Conservation (phyloP, 164 flowering plant genomes). For the Magnolia sinica region DNA sequence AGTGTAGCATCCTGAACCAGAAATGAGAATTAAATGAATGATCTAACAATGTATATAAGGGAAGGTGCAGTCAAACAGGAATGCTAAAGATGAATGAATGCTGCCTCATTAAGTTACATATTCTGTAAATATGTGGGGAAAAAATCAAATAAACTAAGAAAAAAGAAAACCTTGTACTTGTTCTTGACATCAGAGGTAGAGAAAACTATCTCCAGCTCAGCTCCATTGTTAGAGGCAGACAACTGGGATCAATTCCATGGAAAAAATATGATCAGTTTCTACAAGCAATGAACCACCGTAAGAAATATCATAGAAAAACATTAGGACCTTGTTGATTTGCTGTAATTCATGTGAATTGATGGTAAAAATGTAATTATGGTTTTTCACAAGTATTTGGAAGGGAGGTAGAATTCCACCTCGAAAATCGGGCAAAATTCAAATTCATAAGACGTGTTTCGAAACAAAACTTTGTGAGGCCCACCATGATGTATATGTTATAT, state of each 20-base stretch:
- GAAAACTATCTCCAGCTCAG: conserved; percentile 36
- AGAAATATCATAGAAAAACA: not conserved
- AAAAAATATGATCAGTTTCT: conserved; percentile 1
- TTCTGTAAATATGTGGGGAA: not conserved
- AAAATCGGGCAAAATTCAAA: too few relatives aligned
- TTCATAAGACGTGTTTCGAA: too few relatives aligned
- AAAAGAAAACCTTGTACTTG: conserved; percentile 57
- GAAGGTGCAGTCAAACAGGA: not conserved
- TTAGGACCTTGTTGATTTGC: too few relatives aligned
- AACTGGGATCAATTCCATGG: conserved; percentile 23
- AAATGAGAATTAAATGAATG: not conserved
- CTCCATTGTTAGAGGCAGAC: conserved; percentile 28
- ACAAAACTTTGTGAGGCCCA: too few relatives aligned
- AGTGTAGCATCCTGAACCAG: conserved; percentile 61
- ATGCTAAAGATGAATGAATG: not conserved
- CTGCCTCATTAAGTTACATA: not conserved
- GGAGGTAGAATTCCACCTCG: too few relatives aligned
- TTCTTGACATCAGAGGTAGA: conserved; percentile 50
- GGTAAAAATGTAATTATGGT: too few relatives aligned
- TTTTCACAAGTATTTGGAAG: too few relatives aligned
- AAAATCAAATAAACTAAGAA: not conserved
- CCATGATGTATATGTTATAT: too few relatives aligned
- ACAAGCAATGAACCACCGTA: not conserved
- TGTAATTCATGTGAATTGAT: too few relatives aligned
- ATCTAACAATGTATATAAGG: not conserved